These are phyloP conservation scores for Lagenidium giganteum DNA, from an alignment of 352 stramenopile genomes.

Conservation along the genomic window DNA sequence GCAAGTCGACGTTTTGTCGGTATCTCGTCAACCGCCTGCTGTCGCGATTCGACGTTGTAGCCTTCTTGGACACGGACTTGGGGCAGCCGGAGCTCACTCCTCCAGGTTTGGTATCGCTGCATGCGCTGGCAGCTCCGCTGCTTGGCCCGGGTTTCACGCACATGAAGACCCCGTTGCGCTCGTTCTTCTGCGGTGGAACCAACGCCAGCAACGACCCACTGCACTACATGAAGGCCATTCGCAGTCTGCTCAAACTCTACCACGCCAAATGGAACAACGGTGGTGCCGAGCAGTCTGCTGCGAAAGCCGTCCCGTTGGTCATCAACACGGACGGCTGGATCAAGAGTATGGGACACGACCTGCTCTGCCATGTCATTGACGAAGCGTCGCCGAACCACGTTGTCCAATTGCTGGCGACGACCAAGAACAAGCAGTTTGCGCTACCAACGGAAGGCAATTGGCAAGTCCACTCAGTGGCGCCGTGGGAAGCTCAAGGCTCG, in stretches of 20 bases:
- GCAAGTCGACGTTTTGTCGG: constrained; percentile 94
- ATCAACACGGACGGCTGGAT: constrained; percentile 98
- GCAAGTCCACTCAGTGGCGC: constrained; percentile 48
- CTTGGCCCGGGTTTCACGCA: constrained; percentile 90
- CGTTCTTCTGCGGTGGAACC: constrained; percentile 70
- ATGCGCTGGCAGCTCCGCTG: constrained; percentile 83
- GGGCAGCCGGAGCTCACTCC: constrained; percentile 94
- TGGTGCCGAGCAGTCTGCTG: constrained; percentile 10
- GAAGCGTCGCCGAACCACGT: constrained; percentile 86
- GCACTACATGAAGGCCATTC: constrained; percentile 70
- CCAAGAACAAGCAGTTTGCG: constrained; percentile 84
- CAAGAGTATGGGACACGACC: constrained; percentile 94
- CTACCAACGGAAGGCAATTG: constrained; percentile 46
- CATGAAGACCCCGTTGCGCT: constrained; percentile 72
- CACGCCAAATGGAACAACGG: constrained; percentile 53
- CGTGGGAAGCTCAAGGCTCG: constrained; percentile 60
- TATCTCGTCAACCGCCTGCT: constrained; percentile 93
- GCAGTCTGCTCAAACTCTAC: constrained; percentile 63
- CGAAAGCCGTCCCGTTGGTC: constrained; percentile 75
- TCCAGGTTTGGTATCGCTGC: constrained; percentile 90
- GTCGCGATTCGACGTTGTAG: constrained; percentile 57
- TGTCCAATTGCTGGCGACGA: constrained; percentile 90
- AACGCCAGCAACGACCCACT: constrained; percentile 74
- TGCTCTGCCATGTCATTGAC: constrained; percentile 90
- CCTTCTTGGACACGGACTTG: constrained; percentile 94